Base-by-base conservation (phyloP, 352 stramenopile genomes). In the Phytophthora europaea region DNA sequence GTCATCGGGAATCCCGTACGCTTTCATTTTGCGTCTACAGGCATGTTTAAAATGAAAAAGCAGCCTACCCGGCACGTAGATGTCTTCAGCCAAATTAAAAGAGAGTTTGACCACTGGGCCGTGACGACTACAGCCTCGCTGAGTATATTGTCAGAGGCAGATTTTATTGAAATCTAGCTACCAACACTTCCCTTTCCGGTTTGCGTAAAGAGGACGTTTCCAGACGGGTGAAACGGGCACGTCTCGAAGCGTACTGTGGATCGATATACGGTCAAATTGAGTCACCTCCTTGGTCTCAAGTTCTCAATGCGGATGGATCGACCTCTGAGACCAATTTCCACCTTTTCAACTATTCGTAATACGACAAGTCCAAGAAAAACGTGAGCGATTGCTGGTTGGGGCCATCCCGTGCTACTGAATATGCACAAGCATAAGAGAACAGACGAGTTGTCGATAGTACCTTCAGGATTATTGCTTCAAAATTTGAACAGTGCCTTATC, bases 401-500 rank as follows among this genome's bases (percentile, higher is more conserved):
- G 22, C 1, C 52, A 63, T 56, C 63, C 63, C 3, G 16, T 52
- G 2, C 18, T 63, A 6, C 13, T 70, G 15, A 48, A 22, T 48
- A 48, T 48, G 40, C 16, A 22, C 5, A 48, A 48, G 16, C 62
- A 64, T 23, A 64, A 64, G 20, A 63, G 59, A 20, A 59, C 40
- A 6, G 18, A 58, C 6, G 43, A 64, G 6, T 70, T 18, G 43
- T 70, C 6, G 54, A 70, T 45, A 54, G 22, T 7, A 59, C 63
- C 0, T 64, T 70, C 16, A 52, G 31, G 13, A 50, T 16, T 2
- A 28, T 63, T 13, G 16, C 62, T 10, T 9, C 7, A 15, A 61
- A 61, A 34, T 59, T 53, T 23, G 53, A 64, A 15, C 63, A 70
- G 33, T 59, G 63, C 9, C 0, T 64, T 3, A 34, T 70, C 34